A percentile compares a stretch with the other conserved stretches of the same genome.
phyloP scores from a whole-genome alignment of 2,329 filamentous ascomycete genomes.

The Fusarium domesticum region DNA sequence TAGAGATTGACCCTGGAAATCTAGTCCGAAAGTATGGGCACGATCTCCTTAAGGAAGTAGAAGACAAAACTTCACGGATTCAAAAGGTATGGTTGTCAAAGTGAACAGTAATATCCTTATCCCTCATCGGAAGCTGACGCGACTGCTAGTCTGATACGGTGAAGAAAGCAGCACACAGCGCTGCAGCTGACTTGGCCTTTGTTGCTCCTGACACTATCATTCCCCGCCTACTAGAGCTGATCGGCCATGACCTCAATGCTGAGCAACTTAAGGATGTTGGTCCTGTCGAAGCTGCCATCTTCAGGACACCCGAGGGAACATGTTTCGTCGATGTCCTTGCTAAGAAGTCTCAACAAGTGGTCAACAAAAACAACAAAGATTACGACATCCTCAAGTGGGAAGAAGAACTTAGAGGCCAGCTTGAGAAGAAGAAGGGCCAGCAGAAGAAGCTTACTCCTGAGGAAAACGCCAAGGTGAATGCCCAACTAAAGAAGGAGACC shows the following conservation, averaged over 20 bases:
- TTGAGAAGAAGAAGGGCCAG: conserved; percentile 90
- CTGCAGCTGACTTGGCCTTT: conserved; percentile 88
- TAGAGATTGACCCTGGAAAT: conserved; percentile 77
- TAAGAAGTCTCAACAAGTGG: conserved; percentile 67
- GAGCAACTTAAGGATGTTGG: conserved; percentile 69
- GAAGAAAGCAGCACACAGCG: conserved; percentile 72
- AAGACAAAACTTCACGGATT: conserved; percentile 44
- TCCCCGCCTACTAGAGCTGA: conserved; percentile 69
- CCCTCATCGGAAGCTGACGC: neutral
- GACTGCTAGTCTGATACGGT: conserved; percentile 36
- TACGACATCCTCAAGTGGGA: conserved; percentile 98
- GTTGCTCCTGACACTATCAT: conserved; percentile 83
- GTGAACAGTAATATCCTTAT: neutral
- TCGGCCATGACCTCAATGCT: conserved; percentile 70
- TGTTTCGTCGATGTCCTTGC: conserved; percentile 88
- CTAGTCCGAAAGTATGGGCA: conserved; percentile 65
- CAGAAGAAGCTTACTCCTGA: conserved; percentile 88
- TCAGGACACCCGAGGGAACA: conserved; percentile 83
- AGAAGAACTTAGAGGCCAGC: conserved; percentile 78
- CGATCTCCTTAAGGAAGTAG: conserved; percentile 66
- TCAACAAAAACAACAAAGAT: conserved; percentile 89
- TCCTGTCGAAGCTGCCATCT: conserved; percentile 87
- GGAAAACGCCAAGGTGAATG: conserved; percentile 85
- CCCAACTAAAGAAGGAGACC: conserved; percentile 83
- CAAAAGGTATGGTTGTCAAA: conserved; percentile 48